Conservation (phyloP, 805 yeast genomes). For the Barnettozyma siamensis region DNA sequence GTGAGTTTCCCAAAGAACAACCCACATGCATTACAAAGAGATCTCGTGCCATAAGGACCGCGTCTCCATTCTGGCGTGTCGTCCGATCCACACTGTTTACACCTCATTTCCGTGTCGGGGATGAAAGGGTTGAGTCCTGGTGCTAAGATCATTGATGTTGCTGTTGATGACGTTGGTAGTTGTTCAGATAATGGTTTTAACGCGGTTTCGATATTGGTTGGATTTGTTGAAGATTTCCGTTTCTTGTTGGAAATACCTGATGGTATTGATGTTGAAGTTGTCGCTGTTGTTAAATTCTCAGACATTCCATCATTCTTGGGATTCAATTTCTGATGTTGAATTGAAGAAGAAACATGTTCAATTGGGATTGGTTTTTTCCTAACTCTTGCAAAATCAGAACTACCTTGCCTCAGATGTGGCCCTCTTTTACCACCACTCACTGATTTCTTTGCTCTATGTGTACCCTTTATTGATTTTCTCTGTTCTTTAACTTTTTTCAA, state of each 20-base stretch:
- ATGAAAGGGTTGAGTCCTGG: not conserved
- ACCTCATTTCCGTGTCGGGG: conserved; percentile 22
- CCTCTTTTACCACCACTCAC: not conserved
- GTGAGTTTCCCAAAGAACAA: conserved; percentile 60
- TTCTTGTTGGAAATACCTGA: not conserved
- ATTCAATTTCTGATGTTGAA: not conserved
- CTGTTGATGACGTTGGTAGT: not conserved
- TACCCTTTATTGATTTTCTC: too few species aligned
- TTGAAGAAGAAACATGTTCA: too few species aligned
- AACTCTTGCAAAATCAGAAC: not conserved
- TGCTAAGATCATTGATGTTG: not conserved
- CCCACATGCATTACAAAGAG: conserved; percentile 92
- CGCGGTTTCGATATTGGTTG: conserved; percentile 12
- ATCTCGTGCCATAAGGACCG: conserved; percentile 79
- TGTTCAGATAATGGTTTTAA: conserved; percentile 23
- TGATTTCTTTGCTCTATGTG: not conserved
- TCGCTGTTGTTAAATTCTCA: too few species aligned
- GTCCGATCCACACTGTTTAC: conserved; percentile 67
- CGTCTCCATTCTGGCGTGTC: conserved; percentile 92
- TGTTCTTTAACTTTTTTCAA: not conserved
- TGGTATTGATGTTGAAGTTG: too few species aligned
- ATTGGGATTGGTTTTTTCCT: not conserved
- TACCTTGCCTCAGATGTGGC: not conserved
- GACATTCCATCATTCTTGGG: not conserved
- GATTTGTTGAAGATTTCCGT: conserved; percentile 1